Evolutionary conservation across 768 basidiomycete species (phyloP).

Genomic region (Leccinum sublutescens): DNA sequence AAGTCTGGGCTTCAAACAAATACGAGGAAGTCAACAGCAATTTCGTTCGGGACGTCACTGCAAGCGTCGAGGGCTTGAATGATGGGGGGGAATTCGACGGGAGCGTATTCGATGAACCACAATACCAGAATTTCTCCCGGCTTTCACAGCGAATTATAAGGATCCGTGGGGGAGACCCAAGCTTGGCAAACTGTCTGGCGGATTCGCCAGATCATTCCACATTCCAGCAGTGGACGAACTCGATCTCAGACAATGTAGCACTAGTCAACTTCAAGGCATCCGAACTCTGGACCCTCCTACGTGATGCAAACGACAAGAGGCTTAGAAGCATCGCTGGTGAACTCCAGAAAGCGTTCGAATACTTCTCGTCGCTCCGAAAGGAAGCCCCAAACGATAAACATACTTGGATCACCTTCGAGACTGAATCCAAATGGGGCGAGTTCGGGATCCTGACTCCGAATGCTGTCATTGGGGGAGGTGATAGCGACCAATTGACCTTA

Average conservation of each 20-base stretch:
- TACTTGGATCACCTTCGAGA: neutral
- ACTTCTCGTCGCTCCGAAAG: neutral
- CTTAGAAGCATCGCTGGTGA: neutral
- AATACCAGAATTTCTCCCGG: neutral
- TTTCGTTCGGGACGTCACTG: neutral
- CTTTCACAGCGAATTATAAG: neutral
- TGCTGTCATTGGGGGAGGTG: neutral
- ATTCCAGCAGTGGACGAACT: neutral
- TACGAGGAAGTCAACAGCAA: neutral
- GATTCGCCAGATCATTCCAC: no score
- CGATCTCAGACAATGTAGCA: neutral
- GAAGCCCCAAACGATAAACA: neutral
- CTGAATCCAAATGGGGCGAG: neutral
- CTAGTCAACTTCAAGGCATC: neutral
- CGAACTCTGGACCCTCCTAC: neutral
- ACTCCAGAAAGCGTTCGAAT: neutral
- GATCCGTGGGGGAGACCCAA: neutral
- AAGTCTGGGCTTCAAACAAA: neutral
- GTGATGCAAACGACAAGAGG: neutral
- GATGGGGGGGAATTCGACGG: neutral
- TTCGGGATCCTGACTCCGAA: neutral
- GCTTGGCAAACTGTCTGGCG: neutral
- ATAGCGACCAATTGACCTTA: neutral
- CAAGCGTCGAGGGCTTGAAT: neutral
- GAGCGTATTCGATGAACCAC: neutral